Evolutionary conservation across 129 eudicot species (phyloP), one percentile per base, ranked within the genome.

Genomic region (carrot (Daucus carota)): DNA sequence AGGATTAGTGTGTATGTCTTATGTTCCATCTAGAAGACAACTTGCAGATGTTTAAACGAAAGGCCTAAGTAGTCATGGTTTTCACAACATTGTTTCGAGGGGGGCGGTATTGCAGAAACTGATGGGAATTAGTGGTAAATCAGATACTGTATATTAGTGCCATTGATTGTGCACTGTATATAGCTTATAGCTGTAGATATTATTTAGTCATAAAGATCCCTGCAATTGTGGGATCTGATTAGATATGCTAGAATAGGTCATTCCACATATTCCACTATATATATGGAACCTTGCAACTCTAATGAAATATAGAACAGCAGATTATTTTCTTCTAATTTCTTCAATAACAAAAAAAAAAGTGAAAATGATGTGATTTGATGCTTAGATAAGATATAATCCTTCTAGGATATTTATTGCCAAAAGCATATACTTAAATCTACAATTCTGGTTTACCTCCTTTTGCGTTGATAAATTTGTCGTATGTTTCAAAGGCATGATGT

Each of bases 401-500:
- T 63, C 3, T 63, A 63, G 9, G 70, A 31, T 63, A 63, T 6
- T 26, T 63, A 63, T 63, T 63, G 45, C 44, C 22, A 32, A 34
- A 24, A 26, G 4, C 13, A 70, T 36, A 70, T 9, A 41, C 42
- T 47, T 43, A 18, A 40, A 54, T 45, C 73, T 45, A 17, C 16
- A 69, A 7, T 31, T 17, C 20, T 50, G 59, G 24, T 17, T 26
- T 85, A 92, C 97, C 99, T 95, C 87, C 95, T 77, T 85, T 86
- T 22, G 84, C 83, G 85, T 92, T 92, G 73, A 95, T 89, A 74
- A 89, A 95, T 73, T 95, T 91, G 87, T 95, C 97, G 75, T 91
- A 91, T 43, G 99, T 95, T 85, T 92, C 92, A 85, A 78, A 95
- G 20, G 97, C 97, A 81, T 92, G 99, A 77, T 74, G 60, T 81